These are phyloP conservation scores for Trapa incisa DNA, from an alignment of 345 rosid genomes.

Conservation along the genomic window DNA sequence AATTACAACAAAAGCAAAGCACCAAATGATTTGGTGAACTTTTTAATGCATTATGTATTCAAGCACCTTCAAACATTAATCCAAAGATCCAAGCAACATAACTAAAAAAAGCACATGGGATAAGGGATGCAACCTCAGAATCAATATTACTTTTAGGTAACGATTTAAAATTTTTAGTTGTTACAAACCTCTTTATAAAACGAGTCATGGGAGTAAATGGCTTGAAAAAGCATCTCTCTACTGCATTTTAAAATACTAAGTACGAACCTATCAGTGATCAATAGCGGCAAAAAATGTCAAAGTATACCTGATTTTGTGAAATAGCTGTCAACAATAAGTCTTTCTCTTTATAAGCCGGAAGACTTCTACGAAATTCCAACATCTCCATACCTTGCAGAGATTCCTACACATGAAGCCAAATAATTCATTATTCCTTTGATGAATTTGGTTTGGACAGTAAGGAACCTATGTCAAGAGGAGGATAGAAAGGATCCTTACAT, in stretches of 20 bases:
- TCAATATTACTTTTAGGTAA: no score
- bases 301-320: constrained; percentile 58
- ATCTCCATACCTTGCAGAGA: constrained; percentile 58
- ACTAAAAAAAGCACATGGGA: no score
- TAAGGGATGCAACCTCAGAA: no score
- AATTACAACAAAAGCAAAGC: no score
- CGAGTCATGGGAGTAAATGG: background rate
- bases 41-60: no score
- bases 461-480: background rate
- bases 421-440: background rate
- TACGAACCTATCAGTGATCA: background rate
- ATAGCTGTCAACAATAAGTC: constrained; percentile 47
- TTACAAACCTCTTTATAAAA: background rate
- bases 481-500: background rate
- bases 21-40: no score
- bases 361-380: constrained; percentile 52
- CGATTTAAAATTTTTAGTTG: background rate
- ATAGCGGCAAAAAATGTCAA: background rate
- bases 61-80: no score
- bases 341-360: constrained; percentile 75
- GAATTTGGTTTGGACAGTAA: background rate
- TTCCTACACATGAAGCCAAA: constrained; percentile 26
- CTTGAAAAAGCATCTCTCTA: background rate
- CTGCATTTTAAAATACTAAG: background rate
- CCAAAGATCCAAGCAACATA: no score